These are phyloP conservation scores for Entamoeba invadens DNA, from an alignment of 208 protist species.

Conservation along the genomic window DNA sequence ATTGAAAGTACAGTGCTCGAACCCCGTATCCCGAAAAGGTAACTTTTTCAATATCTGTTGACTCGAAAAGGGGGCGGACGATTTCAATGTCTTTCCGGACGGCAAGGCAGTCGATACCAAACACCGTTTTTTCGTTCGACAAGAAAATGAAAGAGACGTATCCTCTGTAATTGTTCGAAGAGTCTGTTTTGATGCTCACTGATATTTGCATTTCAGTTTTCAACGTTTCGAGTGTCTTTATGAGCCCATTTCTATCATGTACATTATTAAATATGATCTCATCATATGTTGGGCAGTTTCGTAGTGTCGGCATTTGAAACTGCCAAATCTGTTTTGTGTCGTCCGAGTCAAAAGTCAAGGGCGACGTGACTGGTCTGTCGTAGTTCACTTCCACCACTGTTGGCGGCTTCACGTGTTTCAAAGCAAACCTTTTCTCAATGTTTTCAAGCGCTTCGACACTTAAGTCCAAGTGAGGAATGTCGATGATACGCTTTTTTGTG, in stretches of 20 bases:
- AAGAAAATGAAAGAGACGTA: background rate
- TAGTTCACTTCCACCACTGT: no score
- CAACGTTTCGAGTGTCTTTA: background rate
- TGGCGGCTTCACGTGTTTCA: no score
- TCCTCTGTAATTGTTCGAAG: background rate
- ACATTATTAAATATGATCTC: background rate
- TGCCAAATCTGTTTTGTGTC: background rate
- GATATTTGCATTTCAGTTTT: background rate
- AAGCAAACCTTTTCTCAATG: no score
- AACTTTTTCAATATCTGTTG: background rate
- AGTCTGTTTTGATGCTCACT: background rate
- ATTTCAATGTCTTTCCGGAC: background rate
- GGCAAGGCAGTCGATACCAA: background rate
- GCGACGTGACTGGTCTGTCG: no score
- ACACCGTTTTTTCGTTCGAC: background rate
- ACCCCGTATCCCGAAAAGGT: background rate
- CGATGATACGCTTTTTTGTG: no score
- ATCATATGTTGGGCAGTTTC: background rate
- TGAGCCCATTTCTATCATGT: background rate
- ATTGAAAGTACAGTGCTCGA: background rate
- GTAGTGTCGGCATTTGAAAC: background rate
- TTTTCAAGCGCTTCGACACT: no score
- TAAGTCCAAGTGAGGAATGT: no score
- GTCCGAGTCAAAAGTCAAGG: background rate
- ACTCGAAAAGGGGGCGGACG: background rate